phyloP scores from a whole-genome alignment of 2,329 filamentous ascomycete species.

The Cordyceps cateniannulata region DNA sequence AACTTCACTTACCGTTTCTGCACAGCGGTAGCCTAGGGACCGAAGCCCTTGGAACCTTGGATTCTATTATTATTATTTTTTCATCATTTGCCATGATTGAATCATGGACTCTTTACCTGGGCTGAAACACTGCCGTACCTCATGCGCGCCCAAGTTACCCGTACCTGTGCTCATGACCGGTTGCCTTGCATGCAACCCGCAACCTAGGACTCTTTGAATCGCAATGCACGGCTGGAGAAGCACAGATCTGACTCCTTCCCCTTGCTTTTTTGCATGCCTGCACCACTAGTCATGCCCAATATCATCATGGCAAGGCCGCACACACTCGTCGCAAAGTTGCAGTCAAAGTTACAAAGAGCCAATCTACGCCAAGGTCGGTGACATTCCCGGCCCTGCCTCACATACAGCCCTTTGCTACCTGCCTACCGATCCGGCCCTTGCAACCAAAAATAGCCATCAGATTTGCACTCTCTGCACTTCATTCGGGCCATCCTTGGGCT shows the following conservation, averaged over 20 bases:
- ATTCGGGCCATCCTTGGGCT: not conserved
- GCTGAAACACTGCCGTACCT: not conserved
- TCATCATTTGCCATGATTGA: too few relatives aligned
- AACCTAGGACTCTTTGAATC: not conserved
- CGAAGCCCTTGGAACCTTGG: too few relatives aligned
- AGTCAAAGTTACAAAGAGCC: not conserved
- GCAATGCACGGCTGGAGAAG: too few relatives aligned
- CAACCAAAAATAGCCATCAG: not conserved
- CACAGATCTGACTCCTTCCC: not conserved
- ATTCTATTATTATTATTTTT: too few relatives aligned
- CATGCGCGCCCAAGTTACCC: too few relatives aligned
- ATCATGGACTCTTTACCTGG: not conserved
- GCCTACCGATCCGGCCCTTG: not conserved
- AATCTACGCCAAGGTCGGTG: not conserved
- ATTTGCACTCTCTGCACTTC: not conserved
- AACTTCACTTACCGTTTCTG: too few relatives aligned
- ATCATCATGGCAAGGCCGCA: too few relatives aligned
- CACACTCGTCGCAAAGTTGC: too few relatives aligned
- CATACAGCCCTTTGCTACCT: too few relatives aligned
- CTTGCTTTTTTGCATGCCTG: not conserved
- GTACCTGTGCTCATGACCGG: too few relatives aligned
- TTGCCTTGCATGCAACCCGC: not conserved
- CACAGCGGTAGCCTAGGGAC: too few relatives aligned
- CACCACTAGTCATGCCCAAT: not conserved
- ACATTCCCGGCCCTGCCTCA: not conserved